A percentile compares a stretch with the other conserved stretches of the same genome.
Conservation (phyloP, 257 asterid species). For the Coffea eugenioides region DNA sequence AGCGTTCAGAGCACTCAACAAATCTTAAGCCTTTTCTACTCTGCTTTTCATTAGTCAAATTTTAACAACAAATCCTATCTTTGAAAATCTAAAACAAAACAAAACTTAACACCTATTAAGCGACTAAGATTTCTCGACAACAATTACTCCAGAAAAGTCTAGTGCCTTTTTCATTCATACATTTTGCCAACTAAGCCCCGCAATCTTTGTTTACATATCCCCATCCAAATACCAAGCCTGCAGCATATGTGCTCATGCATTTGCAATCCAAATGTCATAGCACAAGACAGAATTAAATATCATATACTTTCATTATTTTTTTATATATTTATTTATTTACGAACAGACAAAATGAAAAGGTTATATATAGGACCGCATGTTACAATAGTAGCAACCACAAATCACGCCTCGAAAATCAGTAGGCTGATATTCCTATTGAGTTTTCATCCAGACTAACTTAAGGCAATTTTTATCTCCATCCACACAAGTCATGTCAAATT, state of each 20-base stretch:
- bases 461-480: constrained; percentile 10
- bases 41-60: not conserved
- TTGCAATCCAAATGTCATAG: not conserved
- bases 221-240: not conserved
- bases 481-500: constrained; percentile 3
- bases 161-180: not conserved
- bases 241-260: not conserved
- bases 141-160: not conserved
- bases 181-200: not conserved
- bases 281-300: not conserved
- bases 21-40: not conserved
- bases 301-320: not conserved
- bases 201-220: not conserved
- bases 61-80: too few relatives aligned
- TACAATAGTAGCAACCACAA: not conserved
- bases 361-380: not conserved
- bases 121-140: not conserved
- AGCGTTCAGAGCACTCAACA: not conserved
- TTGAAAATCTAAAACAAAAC: not conserved
- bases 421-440: constrained; percentile 3
- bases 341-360: not conserved
- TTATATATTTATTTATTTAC: not conserved
- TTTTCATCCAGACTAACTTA: constrained; percentile 11
- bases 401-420: constrained; percentile 12
- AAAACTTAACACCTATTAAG: not conserved